Conservation (phyloP, 331 rosid genomes). For the Rhamnella rubrinervis region DNA sequence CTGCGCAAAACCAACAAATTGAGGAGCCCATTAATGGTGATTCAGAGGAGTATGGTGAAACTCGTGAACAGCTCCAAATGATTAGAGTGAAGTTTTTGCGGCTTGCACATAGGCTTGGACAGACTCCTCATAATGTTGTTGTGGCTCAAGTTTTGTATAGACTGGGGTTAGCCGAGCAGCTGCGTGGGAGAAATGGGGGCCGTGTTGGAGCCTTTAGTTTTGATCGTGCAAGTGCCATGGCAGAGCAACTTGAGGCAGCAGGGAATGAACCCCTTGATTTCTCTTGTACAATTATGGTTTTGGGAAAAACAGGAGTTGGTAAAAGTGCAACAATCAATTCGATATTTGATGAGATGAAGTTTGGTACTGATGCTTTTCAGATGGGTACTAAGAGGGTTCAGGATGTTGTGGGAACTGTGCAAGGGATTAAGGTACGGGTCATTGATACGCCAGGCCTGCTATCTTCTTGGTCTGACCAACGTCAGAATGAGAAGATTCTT, state of each 20-base stretch:
- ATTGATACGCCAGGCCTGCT: constrained; percentile 98
- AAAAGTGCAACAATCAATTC: constrained; percentile 98
- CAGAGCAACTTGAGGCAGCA: constrained; percentile 93
- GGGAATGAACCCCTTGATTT: constrained; percentile 96
- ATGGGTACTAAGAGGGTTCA: constrained; percentile 92
- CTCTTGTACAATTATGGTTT: constrained; percentile 94
- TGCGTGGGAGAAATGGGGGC: constrained; percentile 95
- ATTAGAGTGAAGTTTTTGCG: constrained; percentile 92
- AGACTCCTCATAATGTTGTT: constrained; percentile 97
- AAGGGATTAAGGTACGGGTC: constrained; percentile 90
- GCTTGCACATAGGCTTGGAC: constrained; percentile 96
- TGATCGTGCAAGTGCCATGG: constrained; percentile 99
- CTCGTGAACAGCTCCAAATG: constrained; percentile 97
- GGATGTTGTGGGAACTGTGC: constrained; percentile 96
- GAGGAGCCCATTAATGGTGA: constrained; percentile 75
- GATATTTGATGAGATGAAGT: constrained; percentile 86
- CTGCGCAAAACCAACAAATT: constrained; percentile 56
- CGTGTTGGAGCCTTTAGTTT: constrained; percentile 97
- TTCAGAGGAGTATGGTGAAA: constrained; percentile 87
- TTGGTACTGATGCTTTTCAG: constrained; percentile 86
- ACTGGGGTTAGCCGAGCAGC: constrained; percentile 92
- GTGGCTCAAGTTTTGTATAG: constrained; percentile 97
- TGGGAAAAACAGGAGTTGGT: constrained; percentile 96
- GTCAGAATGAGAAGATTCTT: constrained; percentile 85
- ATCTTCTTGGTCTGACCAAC: constrained; percentile 87